Conservation (phyloP, 495 filamentous ascomycete genomes). For the Beverwykella pulmonaria region DNA sequence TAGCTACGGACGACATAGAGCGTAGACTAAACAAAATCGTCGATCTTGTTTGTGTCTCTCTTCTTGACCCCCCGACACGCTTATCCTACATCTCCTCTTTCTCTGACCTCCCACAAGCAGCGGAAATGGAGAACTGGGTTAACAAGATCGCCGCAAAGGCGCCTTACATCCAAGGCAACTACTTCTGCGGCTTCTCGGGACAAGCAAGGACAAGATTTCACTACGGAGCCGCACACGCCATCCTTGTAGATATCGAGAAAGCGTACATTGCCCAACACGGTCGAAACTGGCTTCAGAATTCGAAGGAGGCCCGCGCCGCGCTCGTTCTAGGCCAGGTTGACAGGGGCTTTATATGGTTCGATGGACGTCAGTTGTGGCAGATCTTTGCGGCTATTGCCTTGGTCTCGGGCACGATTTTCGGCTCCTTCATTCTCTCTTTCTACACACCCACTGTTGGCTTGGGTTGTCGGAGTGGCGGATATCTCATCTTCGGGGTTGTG, state of each 20-base stretch:
- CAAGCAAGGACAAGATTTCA: constrained; percentile 54
- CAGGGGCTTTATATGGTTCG: constrained; percentile 49
- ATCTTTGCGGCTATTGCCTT: too few relatives aligned
- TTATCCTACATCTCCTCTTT: not conserved
- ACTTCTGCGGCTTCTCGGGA: constrained; percentile 46
- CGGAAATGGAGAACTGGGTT: not conserved
- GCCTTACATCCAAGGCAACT: not conserved
- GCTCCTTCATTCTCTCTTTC: too few relatives aligned
- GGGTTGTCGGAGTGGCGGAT: too few relatives aligned
- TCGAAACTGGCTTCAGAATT: constrained; percentile 47
- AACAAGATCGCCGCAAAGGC: not conserved
- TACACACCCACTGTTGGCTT: too few relatives aligned
- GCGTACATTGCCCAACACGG: constrained; percentile 46
- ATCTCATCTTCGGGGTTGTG: too few relatives aligned
- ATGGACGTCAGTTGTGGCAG: constrained; percentile 50
- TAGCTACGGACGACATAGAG: not conserved
- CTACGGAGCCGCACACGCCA: constrained; percentile 46
- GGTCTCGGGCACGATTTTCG: too few relatives aligned
- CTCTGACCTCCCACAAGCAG: not conserved
- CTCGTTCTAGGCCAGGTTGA: constrained; percentile 19
- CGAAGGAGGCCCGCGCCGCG: constrained; percentile 41
- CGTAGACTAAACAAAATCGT: not conserved
- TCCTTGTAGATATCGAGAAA: not conserved
- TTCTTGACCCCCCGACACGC: not conserved
- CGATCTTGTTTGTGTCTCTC: not conserved